A percentile compares a stretch with the other conserved stretches of the same genome.
Evolutionary conservation across 2,329 filamentous ascomycete species (phyloP).

Genomic region (Colletotrichum costaricense): DNA sequence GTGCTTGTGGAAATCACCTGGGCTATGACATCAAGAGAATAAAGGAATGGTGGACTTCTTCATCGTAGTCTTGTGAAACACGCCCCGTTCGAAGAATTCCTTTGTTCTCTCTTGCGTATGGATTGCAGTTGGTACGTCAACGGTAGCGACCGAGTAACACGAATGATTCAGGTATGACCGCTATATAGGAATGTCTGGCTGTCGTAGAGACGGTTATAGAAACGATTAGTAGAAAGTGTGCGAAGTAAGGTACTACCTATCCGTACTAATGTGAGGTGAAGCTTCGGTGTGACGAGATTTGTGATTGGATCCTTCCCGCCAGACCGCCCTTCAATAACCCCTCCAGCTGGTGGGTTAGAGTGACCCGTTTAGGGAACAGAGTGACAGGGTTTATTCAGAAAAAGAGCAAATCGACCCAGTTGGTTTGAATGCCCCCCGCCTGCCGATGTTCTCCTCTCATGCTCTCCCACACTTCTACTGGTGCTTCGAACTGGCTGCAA

Average conservation of each 20-base stretch:
- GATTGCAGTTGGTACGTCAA: neutral
- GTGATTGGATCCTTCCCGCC: constrained; percentile 24
- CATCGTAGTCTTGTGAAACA: too few species aligned
- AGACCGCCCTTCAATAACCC: constrained; percentile 32
- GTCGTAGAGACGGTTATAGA: too few species aligned
- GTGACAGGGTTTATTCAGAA: constrained; percentile 15
- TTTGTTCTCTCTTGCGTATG: neutral
- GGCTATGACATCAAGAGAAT: neutral
- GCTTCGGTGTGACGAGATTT: neutral
- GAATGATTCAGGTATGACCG: neutral
- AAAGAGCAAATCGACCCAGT: constrained; percentile 20
- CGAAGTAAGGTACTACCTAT: too few species aligned
- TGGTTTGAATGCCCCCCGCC: neutral
- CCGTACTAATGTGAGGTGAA: neutral
- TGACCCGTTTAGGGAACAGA: constrained; percentile 26
- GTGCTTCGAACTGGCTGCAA: constrained; percentile 2
- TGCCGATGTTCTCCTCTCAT: constrained; percentile 8
- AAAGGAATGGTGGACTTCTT: neutral
- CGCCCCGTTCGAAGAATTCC: neutral
- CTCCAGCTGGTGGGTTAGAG: constrained; percentile 12
- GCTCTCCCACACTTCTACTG: neutral
- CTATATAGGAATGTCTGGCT: neutral
- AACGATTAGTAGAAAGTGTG: too few species aligned
- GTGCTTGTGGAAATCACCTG: neutral
- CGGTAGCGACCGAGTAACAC: neutral